Conservation (phyloP, 73 alveolate species). For the Diophrys appendiculata region DNA sequence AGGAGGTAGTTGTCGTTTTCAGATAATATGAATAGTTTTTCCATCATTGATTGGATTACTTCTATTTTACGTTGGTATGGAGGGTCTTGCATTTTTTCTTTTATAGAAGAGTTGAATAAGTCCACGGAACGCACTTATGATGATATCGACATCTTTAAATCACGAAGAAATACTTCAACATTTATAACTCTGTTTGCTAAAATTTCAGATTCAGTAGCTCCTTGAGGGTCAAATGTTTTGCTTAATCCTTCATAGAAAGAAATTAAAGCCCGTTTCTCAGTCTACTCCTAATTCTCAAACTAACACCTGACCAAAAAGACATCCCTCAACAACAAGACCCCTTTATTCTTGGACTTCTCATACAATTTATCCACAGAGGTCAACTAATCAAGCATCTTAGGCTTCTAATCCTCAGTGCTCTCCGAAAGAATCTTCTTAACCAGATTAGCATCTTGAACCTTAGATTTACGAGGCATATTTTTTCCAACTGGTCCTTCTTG, state of each 20-base stretch:
- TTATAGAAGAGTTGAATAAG: constrained; percentile 3
- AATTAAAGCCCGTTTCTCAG: not conserved
- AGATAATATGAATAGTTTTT: constrained; percentile 23
- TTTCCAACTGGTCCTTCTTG: not conserved
- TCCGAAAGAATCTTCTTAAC: not conserved
- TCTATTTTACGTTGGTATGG: constrained; percentile 6
- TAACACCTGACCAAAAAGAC: constrained; percentile 41
- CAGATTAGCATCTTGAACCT: not conserved
- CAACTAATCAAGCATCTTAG: not conserved
- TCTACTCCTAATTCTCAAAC: constrained; percentile 15
- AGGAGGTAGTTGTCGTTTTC: constrained; percentile 39
- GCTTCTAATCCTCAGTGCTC: not conserved
- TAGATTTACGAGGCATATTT: not conserved
- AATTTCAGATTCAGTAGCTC: constrained; percentile 20
- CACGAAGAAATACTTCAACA: constrained; percentile 48
- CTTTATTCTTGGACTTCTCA: constrained; percentile 21
- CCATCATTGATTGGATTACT: constrained; percentile 51
- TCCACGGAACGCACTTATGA: constrained; percentile 29
- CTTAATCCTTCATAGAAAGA: not conserved
- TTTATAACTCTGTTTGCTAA: not conserved
- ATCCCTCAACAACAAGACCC: constrained; percentile 27
- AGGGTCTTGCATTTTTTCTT: too few species aligned
- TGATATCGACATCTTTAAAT: constrained; percentile 33
- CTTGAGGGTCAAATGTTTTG: not conserved
- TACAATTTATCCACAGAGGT: not conserved